Conservation (phyloP, 1,284 basidiomycete species). For the Mycena citricolor region DNA sequence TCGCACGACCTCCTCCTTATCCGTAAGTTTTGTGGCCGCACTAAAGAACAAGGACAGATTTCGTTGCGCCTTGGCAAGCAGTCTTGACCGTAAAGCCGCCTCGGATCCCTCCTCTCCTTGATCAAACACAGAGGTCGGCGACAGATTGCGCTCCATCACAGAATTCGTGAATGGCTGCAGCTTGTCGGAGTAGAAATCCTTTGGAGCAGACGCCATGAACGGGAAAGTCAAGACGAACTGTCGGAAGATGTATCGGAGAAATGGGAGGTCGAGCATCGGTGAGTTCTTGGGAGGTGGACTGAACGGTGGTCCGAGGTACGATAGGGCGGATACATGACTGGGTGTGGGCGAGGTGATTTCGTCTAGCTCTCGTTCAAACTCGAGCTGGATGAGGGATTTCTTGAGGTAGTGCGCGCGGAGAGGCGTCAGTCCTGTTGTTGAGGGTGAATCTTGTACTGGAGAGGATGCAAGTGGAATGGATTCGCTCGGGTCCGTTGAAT, state of each 20-base stretch:
- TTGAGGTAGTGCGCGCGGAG: slow-evolving; percentile 94
- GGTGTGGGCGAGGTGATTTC: slow-evolving; percentile 59
- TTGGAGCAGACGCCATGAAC: slow-evolving; percentile 83
- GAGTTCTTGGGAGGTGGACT: slow-evolving; percentile 65
- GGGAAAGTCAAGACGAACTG: slow-evolving; percentile 93
- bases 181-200: slow-evolving; percentile 89
- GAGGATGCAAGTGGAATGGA: background rate
- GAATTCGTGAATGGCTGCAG: slow-evolving; percentile 89
- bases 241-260: slow-evolving; percentile 85
- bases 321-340: slow-evolving; percentile 70
- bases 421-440: slow-evolving; percentile 60
- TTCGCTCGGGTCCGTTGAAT: too few relatives aligned
- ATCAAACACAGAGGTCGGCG: slow-evolving; percentile 63
- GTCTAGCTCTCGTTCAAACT: slow-evolving; percentile 77
- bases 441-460: slow-evolving; percentile 9
- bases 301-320: slow-evolving; percentile 87
- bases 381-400: slow-evolving; percentile 87
- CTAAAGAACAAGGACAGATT: slow-evolving; percentile 80
- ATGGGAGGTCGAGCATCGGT: slow-evolving; percentile 72
- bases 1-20: slow-evolving; percentile 85
- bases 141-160: slow-evolving; percentile 75
- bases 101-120: slow-evolving; percentile 53
- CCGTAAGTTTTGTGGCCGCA: slow-evolving; percentile 77
- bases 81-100: slow-evolving; percentile 55
- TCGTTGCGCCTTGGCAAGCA: slow-evolving; percentile 77